Conservation (phyloP, 192 early-diverging fungal species). For the Pilaira anomala region DNA sequence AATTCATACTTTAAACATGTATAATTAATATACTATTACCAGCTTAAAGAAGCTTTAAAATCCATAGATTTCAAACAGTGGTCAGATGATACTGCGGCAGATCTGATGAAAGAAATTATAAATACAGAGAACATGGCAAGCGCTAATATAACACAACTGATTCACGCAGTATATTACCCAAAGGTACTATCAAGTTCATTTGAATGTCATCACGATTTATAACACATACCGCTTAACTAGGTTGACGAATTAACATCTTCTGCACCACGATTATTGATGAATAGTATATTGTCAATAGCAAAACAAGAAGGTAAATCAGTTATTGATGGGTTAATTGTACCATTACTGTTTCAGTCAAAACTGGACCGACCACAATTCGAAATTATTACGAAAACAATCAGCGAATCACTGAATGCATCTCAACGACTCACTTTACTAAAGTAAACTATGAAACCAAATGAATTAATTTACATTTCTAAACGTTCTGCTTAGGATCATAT, state of each 20-base stretch:
- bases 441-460: not conserved
- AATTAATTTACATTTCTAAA: not conserved
- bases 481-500: not conserved
- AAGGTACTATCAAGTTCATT: not conserved
- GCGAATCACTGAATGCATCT: not conserved
- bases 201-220: no score
- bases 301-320: not conserved
- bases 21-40: not conserved
- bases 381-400: not conserved
- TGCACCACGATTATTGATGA: not conserved
- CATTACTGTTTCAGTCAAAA: not conserved
- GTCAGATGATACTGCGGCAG: not conserved
- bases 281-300: not conserved
- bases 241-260: no score
- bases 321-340: conserved; percentile 2
- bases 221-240: no score
- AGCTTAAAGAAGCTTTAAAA: not conserved
- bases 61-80: not conserved
- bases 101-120: not conserved
- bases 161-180: not conserved
- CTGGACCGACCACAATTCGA: not conserved
- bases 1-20: not conserved
- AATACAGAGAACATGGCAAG: not conserved
- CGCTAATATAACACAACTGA: not conserved
- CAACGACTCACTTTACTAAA: not conserved